These are phyloP conservation scores for Boletus subcaerulescens DNA, from an alignment of 768 basidiomycete species.

Conservation along the genomic window DNA sequence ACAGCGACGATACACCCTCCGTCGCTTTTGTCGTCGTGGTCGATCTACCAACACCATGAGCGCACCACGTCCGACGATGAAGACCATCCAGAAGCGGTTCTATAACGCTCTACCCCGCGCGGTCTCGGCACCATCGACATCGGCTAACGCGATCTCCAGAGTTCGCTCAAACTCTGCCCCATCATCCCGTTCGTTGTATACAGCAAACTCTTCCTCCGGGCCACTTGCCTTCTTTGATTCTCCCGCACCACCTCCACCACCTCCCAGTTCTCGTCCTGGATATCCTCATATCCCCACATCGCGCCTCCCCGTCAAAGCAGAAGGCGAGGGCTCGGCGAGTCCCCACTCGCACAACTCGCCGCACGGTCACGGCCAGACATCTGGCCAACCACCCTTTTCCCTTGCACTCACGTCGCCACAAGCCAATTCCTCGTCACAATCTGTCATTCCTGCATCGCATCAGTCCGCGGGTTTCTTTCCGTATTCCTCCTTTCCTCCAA, in stretches of 20 bases:
- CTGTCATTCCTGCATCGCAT: constrained; percentile 28
- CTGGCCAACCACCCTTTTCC: constrained; percentile 35
- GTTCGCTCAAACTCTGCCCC: constrained; percentile 44
- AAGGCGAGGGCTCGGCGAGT: constrained; percentile 38
- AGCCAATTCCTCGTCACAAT: constrained; percentile 31
- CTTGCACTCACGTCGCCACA: constrained; percentile 46
- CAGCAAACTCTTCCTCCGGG: constrained; percentile 26
- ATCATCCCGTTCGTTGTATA: constrained; percentile 44
- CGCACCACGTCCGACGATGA: constrained; percentile 41
- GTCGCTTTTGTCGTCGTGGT: background rate
- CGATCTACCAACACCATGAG: constrained; percentile 25
- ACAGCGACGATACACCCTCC: constrained; percentile 12
- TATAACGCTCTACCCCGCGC: constrained; percentile 43
- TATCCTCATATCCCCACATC: constrained; percentile 39
- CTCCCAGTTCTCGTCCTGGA: constrained; percentile 39
- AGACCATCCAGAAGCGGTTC: constrained; percentile 51
- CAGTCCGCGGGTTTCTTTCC: constrained; percentile 36
- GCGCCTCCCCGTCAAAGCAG: constrained; percentile 46
- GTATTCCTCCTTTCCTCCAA: constrained; percentile 32
- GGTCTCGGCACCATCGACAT: constrained; percentile 24
- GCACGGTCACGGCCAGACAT: constrained; percentile 34
- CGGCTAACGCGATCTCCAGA: constrained; percentile 34
- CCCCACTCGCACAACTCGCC: constrained; percentile 33
- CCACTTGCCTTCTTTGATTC: constrained; percentile 42
- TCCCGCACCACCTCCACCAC: constrained; percentile 36